Evolutionary conservation across 768 basidiomycete species (phyloP), one percentile per base, ranked within the genome.

Genomic region (Asterophora parasitica): DNA sequence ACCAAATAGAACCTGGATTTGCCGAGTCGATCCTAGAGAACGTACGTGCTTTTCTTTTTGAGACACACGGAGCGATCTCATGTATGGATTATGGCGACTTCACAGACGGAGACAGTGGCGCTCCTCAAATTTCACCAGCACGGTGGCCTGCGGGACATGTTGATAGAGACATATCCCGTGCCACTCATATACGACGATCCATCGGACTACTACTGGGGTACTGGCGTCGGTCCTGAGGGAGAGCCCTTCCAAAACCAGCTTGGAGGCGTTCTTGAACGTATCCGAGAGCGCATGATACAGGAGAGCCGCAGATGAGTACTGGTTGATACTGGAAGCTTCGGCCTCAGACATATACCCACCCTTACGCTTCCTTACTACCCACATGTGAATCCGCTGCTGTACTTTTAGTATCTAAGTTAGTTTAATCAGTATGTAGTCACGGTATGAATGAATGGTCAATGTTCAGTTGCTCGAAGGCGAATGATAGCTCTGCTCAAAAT

Each of bases 61-160:
- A n/a, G 46, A 31, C 4, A 12, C 4, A 31, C 3, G 30, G 20
- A 23, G 13, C 11, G 13, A 35, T 10, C 11, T 47, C 19, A 28
- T 16, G 55, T 31, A 52, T 26, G 2, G 28, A 11, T 46, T 39
- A 40, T 42, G 9, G 1, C 20, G 3, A 10, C 8, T 7, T 27
- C 4, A 26, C 49, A 86, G 85, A 79, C 89, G 82, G 82, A 85
- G 42, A 78, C 83, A 5, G 84, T 83, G 30, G 56, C 88, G 44
- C 75, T 74, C 53, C 57, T 73, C 53, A 91, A 92, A 60, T 83
- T 90, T 56, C 73, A 66, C 41, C 88, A 90, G 65, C 84, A 91
- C 59, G 67, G 75, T 0, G 66, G 74, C 20, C 62, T 90, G 48
- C 75, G 80, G 20, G 49, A 52, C 15, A 57, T 79, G 53, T 73